Evolutionary conservation across 306 rosid genomes (phyloP).

Genomic region (Sphenostylis stenocarpa): DNA sequence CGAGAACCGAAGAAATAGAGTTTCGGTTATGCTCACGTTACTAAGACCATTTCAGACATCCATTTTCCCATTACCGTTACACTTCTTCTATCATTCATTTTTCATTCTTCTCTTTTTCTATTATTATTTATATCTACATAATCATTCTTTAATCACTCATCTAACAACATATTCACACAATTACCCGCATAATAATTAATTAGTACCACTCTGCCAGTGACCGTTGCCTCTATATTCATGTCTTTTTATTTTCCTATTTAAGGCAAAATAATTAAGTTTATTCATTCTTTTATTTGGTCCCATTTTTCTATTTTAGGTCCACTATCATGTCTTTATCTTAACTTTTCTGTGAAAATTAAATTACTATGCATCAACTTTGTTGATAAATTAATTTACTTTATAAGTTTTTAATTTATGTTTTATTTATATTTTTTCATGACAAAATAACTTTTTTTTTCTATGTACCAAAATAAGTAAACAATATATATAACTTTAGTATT

Average conservation of each 20-base stretch:
- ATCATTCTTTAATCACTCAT: too few relatives aligned
- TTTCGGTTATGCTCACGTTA: neutral
- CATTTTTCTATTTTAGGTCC: neutral
- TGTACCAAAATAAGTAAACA: too few relatives aligned
- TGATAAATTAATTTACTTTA: neutral
- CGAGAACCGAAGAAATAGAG: slow-evolving; percentile 34
- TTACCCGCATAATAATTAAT: too few relatives aligned
- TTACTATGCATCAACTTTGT: neutral
- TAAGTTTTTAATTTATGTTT: neutral
- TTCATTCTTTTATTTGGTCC: neutral
- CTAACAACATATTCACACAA: too few relatives aligned
- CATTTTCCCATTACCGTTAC: neutral
- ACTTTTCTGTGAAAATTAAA: neutral
- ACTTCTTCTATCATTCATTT: too few relatives aligned
- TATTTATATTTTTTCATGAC: neutral
- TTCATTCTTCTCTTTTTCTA: too few relatives aligned
- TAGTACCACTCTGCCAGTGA: too few relatives aligned
- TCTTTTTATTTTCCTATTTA: too few relatives aligned
- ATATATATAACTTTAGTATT: too few relatives aligned
- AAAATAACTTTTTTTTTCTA: neutral
- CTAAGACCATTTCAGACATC: slow-evolving; percentile 26
- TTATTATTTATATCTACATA: too few relatives aligned
- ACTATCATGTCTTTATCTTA: neutral
- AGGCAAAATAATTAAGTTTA: neutral
- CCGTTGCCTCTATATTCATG: too few relatives aligned